Conservation (phyloP, 768 basidiomycete genomes). For the Hypholoma fasciculare region DNA sequence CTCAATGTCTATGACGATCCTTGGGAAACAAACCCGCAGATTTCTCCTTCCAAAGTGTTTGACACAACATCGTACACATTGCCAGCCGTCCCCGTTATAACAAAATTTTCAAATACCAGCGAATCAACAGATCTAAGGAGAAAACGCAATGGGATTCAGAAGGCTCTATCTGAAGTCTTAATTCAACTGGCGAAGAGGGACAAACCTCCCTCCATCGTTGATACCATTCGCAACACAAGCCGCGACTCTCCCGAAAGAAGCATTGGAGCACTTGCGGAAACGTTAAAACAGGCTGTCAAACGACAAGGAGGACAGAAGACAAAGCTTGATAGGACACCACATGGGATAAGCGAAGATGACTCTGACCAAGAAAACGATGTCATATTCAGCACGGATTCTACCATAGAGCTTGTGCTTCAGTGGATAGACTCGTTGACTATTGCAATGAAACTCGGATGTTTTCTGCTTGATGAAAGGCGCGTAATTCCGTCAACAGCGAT, state of each 20-base stretch:
- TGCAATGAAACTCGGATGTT: constrained; percentile 57
- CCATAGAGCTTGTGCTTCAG: constrained; percentile 63
- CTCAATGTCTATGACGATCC: constrained; percentile 22
- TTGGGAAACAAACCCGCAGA: constrained; percentile 5
- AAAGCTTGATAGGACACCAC: constrained; percentile 9
- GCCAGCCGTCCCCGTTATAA: background rate
- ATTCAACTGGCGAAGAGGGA: constrained; percentile 59
- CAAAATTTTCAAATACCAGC: background rate
- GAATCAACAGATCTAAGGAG: constrained; percentile 31
- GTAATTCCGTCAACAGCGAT: background rate
- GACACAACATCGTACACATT: background rate
- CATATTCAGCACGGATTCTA: constrained; percentile 62
- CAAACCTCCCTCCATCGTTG: constrained; percentile 53
- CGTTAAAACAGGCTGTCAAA: constrained; percentile 45
- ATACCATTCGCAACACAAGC: constrained; percentile 31
- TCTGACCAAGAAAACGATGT: constrained; percentile 47
- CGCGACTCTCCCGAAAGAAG: constrained; percentile 28
- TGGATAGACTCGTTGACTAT: constrained; percentile 60
- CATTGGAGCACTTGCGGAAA: constrained; percentile 42
- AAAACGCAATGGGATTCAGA: constrained; percentile 62
- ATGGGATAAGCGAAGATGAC: constrained; percentile 35
- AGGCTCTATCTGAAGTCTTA: constrained; percentile 66
- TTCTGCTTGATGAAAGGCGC: constrained; percentile 54
- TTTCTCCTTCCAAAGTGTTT: background rate
- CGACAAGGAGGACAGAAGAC: constrained; percentile 24